Evolutionary conservation across 331 rosid species (phyloP).

Genomic region (Saraca asoca): DNA sequence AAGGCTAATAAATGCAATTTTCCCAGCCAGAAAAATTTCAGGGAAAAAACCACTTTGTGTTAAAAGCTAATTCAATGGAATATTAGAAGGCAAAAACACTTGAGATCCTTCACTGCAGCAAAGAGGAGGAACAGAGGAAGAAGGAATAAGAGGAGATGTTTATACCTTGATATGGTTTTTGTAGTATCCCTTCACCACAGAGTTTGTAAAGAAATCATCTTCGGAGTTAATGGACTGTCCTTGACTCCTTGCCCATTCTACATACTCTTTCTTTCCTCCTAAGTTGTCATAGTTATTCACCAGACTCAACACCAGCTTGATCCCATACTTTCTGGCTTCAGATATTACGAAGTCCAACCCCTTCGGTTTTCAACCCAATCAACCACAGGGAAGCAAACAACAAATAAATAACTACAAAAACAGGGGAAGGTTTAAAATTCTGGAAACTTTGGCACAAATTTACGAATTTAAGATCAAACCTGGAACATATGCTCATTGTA

Average conservation of each 20-base stretch:
- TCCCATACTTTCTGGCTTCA: slow-evolving; percentile 73
- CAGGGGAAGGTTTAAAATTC: neutral
- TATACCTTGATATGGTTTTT: slow-evolving; percentile 78
- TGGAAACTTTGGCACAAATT: neutral
- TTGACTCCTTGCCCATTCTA: slow-evolving; percentile 78
- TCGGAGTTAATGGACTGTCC: slow-evolving; percentile 67
- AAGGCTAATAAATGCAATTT: too few species aligned
- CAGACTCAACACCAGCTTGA: slow-evolving; percentile 77
- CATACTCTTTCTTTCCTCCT: slow-evolving; percentile 91
- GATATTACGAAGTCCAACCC: slow-evolving; percentile 81
- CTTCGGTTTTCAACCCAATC: slow-evolving; percentile 43
- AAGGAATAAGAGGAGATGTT: neutral
- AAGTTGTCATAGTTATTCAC: slow-evolving; percentile 69
- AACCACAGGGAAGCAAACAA: neutral
- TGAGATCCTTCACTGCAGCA: neutral
- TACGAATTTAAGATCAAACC: slow-evolving; percentile 38
- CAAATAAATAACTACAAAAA: neutral
- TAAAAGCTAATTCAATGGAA: too few species aligned
- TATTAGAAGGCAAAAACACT: too few species aligned
- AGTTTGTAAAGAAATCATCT: slow-evolving; percentile 76
- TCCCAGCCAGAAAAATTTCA: too few species aligned
- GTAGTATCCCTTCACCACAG: slow-evolving; percentile 59
- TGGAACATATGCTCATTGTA: slow-evolving; percentile 77
- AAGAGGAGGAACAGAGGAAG: neutral
- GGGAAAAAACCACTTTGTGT: too few species aligned